These are phyloP conservation scores for Suaeda aralocaspica DNA, from an alignment of 148 eudicot genomes.

Conservation along the genomic window DNA sequence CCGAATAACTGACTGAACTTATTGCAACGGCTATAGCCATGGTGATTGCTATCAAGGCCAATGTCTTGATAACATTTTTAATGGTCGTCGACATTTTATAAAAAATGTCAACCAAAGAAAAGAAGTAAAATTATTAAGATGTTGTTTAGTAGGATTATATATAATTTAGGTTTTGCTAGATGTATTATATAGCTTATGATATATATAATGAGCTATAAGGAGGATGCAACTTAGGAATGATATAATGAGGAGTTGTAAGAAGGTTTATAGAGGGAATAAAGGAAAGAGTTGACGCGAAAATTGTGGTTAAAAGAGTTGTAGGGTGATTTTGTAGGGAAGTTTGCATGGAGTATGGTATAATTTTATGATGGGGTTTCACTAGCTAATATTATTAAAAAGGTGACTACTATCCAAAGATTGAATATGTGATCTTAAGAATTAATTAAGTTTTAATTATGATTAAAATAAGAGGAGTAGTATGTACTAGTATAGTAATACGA, in stretches of 20 bases:
- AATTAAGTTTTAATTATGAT: no score
- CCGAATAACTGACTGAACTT: not conserved
- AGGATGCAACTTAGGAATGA: no score
- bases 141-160: not conserved
- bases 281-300: constrained; percentile 40
- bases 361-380: no score
- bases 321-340: no score
- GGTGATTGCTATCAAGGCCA: constrained; percentile 30
- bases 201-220: no score
- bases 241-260: not conserved
- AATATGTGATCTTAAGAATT: no score
- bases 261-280: constrained; percentile 21
- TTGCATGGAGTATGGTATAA: no score
- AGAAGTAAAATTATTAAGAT: not conserved
- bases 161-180: not conserved
- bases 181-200: not conserved
- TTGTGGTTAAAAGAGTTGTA: constrained; percentile 1
- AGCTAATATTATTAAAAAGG: no score
- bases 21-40: constrained; percentile 25
- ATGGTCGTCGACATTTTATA: constrained; percentile 11
- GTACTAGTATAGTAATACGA: no score
- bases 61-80: constrained; percentile 17
- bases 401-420: no score
- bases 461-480: no score
- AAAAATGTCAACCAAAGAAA: not conserved